Percentiles rank a stretch among this genome's conserved stretches.
These are phyloP conservation scores for Nematodospora valgi DNA, from an alignment of 805 yeast species.

Conservation along the genomic window DNA sequence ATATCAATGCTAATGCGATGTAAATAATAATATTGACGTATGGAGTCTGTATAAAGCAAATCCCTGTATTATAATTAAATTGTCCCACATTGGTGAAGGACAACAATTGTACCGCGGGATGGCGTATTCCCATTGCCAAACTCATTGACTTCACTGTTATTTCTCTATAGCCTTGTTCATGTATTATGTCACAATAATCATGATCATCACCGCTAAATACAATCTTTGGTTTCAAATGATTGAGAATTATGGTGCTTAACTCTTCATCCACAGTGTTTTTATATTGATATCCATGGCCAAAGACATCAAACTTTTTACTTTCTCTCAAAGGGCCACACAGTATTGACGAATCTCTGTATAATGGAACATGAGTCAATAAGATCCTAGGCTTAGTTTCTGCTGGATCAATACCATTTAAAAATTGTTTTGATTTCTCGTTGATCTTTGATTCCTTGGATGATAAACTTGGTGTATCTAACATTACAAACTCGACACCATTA, in stretches of 20 bases:
- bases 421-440: constrained; percentile 48
- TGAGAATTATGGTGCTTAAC: constrained; percentile 55
- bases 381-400: constrained; percentile 49
- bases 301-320: constrained; percentile 45
- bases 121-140: constrained; percentile 39
- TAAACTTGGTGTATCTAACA: constrained; percentile 79
- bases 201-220: constrained; percentile 95
- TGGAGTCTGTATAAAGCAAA: constrained; percentile 47
- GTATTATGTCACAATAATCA: constrained; percentile 83
- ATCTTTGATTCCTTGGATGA: constrained; percentile 49
- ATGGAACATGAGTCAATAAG: constrained; percentile 82
- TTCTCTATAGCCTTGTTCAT: constrained; percentile 31
- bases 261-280: constrained; percentile 73
- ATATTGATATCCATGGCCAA: constrained; percentile 75
- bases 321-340: constrained; percentile 82
- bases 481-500: constrained; percentile 28
- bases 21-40: constrained; percentile 40
- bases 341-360: constrained; percentile 62
- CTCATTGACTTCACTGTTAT: constrained; percentile 38
- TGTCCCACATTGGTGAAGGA: constrained; percentile 15
- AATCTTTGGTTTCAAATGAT: constrained; percentile 58
- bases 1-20: constrained; percentile 30
- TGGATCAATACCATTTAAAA: constrained; percentile 32
- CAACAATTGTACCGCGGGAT: constrained; percentile 41
- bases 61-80: constrained; percentile 30